Conservation (phyloP, 1,139 yeast genomes). For the Geotrichum australiense region DNA sequence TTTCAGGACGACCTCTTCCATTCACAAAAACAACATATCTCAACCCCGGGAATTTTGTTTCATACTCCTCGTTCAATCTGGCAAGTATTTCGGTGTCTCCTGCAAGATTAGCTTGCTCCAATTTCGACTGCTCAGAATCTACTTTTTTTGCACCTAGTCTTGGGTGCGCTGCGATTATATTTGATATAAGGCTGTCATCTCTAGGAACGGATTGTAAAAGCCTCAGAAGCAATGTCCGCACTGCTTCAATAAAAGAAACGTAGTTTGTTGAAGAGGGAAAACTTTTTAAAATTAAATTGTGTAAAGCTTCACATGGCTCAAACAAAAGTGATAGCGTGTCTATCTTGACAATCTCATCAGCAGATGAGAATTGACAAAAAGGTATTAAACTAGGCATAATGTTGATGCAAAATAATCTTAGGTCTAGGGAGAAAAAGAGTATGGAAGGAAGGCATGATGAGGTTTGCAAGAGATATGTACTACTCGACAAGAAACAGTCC, state of each 20-base stretch:
- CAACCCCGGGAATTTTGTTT: conserved; percentile 67
- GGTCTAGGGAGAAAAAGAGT: no score
- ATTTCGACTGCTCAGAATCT: conserved; percentile 55
- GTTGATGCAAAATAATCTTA: no score
- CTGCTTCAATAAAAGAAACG: conserved; percentile 45
- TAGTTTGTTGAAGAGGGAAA: conserved; percentile 34
- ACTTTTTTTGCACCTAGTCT: conserved; percentile 57
- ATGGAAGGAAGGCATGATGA: no score
- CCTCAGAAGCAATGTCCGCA: conserved; percentile 38
- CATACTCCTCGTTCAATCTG: conserved; percentile 56
- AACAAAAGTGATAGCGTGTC: conserved; percentile 50
- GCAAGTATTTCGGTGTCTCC: conserved; percentile 39
- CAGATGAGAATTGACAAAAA: conserved; percentile 16
- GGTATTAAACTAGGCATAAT: conserved; percentile 1
- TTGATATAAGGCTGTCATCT: conserved; percentile 23
- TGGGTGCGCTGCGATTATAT: conserved; percentile 75
- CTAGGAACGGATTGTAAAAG: conserved; percentile 21
- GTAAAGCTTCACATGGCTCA: conserved; percentile 58
- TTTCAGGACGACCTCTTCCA: conserved; percentile 60
- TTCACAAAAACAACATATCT: conserved; percentile 88
- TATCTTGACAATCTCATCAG: conserved; percentile 26
- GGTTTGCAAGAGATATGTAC: no score
- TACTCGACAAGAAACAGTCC: no score
- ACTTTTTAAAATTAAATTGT: conserved; percentile 39
- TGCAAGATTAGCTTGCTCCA: conserved; percentile 60